Base-by-base conservation (phyloP, 441 rosid genomes). In the Croton setiger region DNA sequence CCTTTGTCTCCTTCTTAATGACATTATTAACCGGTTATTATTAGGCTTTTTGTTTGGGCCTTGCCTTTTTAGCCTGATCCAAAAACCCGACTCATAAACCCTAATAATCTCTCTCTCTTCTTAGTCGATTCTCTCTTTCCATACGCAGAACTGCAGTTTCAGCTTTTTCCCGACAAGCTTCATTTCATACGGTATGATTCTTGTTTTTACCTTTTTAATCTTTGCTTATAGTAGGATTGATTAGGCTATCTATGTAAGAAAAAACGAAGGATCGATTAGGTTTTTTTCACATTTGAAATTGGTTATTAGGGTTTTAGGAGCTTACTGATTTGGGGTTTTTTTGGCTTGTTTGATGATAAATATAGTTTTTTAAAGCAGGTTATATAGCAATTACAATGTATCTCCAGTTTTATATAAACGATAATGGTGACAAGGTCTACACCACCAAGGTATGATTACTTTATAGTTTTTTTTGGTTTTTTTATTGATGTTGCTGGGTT, bases 331-430 rank as follows among this genome's bases (percentile, higher is more conserved):
- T 39, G 43, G 43, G 7, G 7, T 39, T 39, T 37, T 37, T 39
- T 39, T 39, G 43, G 44, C n/a, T 6, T 3, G 27, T 55, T 27
- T 17, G 7, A 62, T 43, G 11, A 13, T 18, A 2, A n/a, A 7
- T 18, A 18, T 7, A 7, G 21, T 11, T 43, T 31, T 13, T 56
- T 55, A 10, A 43, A 56, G 5, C 62, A 63, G 77, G 63, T 13
- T 37, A 27, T 54, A 7, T 12, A 17, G 2, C 20, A 53, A 63
- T 61, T 36, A 57, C 48, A 27, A 90, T 94, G 98, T 91, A 88
- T 90, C 97, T 94, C 77, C 95, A 88, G 86, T 94, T 82, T 77
- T 94, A 94, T 81, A 91, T 94, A 63, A 94, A 94, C 76, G 97
- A 92, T 64, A 94, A 91, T 44, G 98, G 98, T 47, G 97, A 88